Conservation (phyloP, 2,329 filamentous ascomycete genomes). For the Trichothecium sympodiale region DNA sequence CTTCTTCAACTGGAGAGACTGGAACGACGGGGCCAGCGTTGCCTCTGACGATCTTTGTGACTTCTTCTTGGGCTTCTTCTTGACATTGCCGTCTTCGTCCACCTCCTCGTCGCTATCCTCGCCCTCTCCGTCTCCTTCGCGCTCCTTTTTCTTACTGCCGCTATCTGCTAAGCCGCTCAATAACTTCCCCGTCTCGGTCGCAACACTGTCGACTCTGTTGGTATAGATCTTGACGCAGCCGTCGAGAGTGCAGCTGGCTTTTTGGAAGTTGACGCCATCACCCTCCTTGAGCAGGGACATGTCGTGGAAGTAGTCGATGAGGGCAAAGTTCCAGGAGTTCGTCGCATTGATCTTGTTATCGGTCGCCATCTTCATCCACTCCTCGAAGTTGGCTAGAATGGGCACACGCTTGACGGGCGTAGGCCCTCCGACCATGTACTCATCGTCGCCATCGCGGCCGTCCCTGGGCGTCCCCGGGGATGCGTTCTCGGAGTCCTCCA, state of each 20-base stretch:
- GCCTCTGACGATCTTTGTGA: constrained; percentile 75
- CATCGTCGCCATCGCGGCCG: constrained; percentile 39
- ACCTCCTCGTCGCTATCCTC: constrained; percentile 52
- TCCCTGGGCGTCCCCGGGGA: constrained; percentile 42
- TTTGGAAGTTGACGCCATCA: constrained; percentile 96
- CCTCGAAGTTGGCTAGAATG: constrained; percentile 94
- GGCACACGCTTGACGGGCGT: constrained; percentile 96
- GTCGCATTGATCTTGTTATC: constrained; percentile 98
- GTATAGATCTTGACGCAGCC: constrained; percentile 99
- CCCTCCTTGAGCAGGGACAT: constrained; percentile 96
- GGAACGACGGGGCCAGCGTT: constrained; percentile 84
- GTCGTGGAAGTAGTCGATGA: constrained; percentile 99
- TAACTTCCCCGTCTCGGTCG: constrained; percentile 91
- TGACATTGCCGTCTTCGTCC: constrained; percentile 48
- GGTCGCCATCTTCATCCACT: constrained; percentile 99
- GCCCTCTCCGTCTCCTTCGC: constrained; percentile 51
- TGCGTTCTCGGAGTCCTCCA: constrained; percentile 46
- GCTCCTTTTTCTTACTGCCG: constrained; percentile 67
- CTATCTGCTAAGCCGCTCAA: constrained; percentile 88
- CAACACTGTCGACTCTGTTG: constrained; percentile 93
- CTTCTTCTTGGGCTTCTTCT: constrained; percentile 64
- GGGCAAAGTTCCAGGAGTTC: constrained; percentile 99
- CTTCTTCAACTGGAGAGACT: constrained; percentile 85
- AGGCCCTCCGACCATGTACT: constrained; percentile 60
- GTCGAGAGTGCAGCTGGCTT: constrained; percentile 92